Evolutionary conservation across 345 rosid genomes (phyloP), one percentile per base, ranked within the genome.

Genomic region (Streptanthus diversifolius): DNA sequence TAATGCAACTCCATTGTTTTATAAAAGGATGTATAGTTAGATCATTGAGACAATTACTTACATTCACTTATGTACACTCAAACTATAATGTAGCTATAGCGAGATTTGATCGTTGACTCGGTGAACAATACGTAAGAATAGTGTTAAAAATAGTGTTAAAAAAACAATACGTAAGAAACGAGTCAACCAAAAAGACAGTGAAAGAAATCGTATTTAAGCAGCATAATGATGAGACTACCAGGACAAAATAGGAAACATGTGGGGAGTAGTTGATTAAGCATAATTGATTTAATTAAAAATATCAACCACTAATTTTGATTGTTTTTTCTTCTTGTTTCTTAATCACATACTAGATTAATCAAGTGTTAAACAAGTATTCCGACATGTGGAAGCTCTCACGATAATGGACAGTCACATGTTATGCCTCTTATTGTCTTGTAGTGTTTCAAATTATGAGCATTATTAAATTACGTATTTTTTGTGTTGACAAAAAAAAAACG

Each of bases 331-430:
- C 19, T 25, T 3, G 41, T 55, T 58, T 33, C 15, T 43, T 54
- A 72, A 63, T 63, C 35, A 62, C 27, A 33, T n/a, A 3, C 19
- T 7, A 52, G 24, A 36, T 21, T 39, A 63, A 52, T 9, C 43
- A 24, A 51, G 62, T 5, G 63, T 37, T 5, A 61, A 3, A 29
- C 1, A 36, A 71, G 45, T 44, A 12, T 12, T 37, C 51, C 33
- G 33, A 56, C 66, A 73, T 65, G 72, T 65, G 72, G 53, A 73
- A 66, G 15, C 39, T 36, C 41, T 45, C 66, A 17, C 18, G 58
- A 64, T 64, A 53, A 54, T 55, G 61, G 30, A 21, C 24, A 17
- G 6, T 33, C 77, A 44, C 77, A 73, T 64, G 77, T 49, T 44
- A 55, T 44, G 77, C 45, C 49, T 53, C 22, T 61, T 27, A n/a